Base-by-base conservation (phyloP, 164 flowering plant species). In the Liriodendron chinense region DNA sequence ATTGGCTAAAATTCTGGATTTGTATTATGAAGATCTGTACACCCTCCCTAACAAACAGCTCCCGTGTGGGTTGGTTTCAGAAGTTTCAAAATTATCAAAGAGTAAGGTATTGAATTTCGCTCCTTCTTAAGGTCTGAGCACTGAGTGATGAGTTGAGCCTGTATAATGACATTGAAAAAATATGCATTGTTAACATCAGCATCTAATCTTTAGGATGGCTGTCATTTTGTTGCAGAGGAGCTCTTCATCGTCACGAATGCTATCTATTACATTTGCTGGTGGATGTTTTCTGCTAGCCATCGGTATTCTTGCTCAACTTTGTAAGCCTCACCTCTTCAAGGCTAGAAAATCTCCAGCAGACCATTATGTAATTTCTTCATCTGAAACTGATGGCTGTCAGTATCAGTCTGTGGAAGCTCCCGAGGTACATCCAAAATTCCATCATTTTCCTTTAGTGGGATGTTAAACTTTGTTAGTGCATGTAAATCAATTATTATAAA, bases 11-110 rank as follows among this genome's bases (percentile, higher is more conserved):
- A 73, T 90, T 75, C 81, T 94, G 18, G 99, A 96, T 83, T 88
- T 92, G 88, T 96, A 82, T 71, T 92, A 86, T 81, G 99, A 94
- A 83, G 99, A 96, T 80, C 22, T 66, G 2, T 92, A 82, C 76
- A 85, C 97, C 1, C 78, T 89, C 43, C 98, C 97, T 20, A 72
- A 76, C 77, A 92, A 92, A 80, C 82, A 83, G 68, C 82, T 94
- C 49, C 73, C 83, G 6, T 81, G 84, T 77, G 80, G 81, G 53
- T 62, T 78, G 47, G 78, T 68, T 69, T 74, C 82, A 75, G 87
- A 81, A 71, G 65, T 78, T 21, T 59, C 84, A 47, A 85, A 81
- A 73, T 66, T 88, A 78, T 72, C 87, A 10, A 84, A 75, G 71
- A 85, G 71, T 72, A 92, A 93, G 98, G 99, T 96, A 88, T 20